Conservation (phyloP, 2,329 filamentous ascomycete genomes). For the Beauveria australis region DNA sequence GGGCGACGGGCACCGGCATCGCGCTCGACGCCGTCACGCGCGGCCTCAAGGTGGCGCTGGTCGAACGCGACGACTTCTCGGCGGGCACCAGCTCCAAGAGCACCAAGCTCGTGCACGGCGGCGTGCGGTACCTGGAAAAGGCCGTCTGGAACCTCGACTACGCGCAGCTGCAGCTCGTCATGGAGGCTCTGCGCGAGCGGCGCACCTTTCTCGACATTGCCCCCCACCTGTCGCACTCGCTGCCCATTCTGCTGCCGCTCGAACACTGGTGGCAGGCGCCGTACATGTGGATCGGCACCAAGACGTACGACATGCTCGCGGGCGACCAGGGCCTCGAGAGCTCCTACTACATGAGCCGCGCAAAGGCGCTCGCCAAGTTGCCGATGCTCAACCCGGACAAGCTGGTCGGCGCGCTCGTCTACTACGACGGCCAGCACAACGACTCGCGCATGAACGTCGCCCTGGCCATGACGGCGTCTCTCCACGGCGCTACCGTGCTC, state of each 20-base stretch:
- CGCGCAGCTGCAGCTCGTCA: conserved; percentile 71
- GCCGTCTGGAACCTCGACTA: conserved; percentile 81
- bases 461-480: conserved; percentile 68
- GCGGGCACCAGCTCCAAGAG: conserved; percentile 78
- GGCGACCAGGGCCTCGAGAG: conserved; percentile 76
- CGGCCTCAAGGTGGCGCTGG: conserved; percentile 69
- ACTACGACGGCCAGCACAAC: conserved; percentile 83
- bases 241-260: conserved; percentile 76
- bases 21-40: conserved; percentile 73
- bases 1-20: conserved; percentile 72
- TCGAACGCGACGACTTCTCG: conserved; percentile 78
- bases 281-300: conserved; percentile 63
- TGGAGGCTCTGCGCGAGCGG: conserved; percentile 72
- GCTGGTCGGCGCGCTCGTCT: conserved; percentile 70
- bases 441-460: conserved; percentile 84
- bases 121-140: conserved; percentile 79
- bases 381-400: conserved; percentile 69
- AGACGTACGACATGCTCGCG: conserved; percentile 74
- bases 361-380: conserved; percentile 68
- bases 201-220: conserved; percentile 79
- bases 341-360: conserved; percentile 72
- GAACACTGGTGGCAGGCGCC: conserved; percentile 79
- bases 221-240: conserved; percentile 70
- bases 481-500: conserved; percentile 72
- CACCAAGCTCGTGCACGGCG: conserved; percentile 79